Evolutionary conservation across 1,284 basidiomycete species (phyloP).

Genomic region (Marasmius fiardii): DNA sequence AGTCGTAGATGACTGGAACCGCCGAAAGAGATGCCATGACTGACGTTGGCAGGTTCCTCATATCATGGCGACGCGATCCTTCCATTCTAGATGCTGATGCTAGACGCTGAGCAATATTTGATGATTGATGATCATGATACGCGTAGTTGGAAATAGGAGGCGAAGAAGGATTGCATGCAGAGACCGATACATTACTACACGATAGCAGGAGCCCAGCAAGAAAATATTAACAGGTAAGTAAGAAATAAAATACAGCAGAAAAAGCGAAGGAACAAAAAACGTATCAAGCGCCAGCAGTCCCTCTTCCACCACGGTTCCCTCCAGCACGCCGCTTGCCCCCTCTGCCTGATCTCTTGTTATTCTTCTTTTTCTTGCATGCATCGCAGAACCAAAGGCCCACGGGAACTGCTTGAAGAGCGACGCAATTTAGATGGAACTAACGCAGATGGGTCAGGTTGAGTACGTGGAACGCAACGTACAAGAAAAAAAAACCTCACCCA

Average conservation of each 20-base stretch:
- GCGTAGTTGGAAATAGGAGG: too few relatives aligned
- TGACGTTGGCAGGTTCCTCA: too few relatives aligned
- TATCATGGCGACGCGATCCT: too few relatives aligned
- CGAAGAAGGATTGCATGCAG: not conserved
- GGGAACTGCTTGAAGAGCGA: slow-evolving; percentile 70
- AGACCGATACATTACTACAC: not conserved
- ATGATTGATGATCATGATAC: too few relatives aligned
- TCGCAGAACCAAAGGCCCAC: slow-evolving; percentile 85
- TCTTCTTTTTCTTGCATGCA: slow-evolving; percentile 52
- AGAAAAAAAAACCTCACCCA: slow-evolving; percentile 65
- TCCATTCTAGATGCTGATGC: too few relatives aligned
- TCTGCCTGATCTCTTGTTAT: slow-evolving; percentile 39
- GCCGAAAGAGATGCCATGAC: too few relatives aligned
- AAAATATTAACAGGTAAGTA: not conserved
- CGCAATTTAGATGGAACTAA: slow-evolving; percentile 85
- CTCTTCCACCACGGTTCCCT: slow-evolving; percentile 18
- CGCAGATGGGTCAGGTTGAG: slow-evolving; percentile 11
- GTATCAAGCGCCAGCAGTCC: slow-evolving; percentile 6
- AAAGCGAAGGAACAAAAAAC: not conserved
- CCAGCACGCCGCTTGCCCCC: slow-evolving; percentile 46
- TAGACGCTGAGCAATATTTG: too few relatives aligned
- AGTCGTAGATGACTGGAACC: too few relatives aligned
- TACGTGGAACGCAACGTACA: slow-evolving; percentile 9
- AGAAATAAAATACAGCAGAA: not conserved
- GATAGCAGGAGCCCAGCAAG: not conserved